Conservation (phyloP, 257 asterid species). For the Prunella vulgaris region DNA sequence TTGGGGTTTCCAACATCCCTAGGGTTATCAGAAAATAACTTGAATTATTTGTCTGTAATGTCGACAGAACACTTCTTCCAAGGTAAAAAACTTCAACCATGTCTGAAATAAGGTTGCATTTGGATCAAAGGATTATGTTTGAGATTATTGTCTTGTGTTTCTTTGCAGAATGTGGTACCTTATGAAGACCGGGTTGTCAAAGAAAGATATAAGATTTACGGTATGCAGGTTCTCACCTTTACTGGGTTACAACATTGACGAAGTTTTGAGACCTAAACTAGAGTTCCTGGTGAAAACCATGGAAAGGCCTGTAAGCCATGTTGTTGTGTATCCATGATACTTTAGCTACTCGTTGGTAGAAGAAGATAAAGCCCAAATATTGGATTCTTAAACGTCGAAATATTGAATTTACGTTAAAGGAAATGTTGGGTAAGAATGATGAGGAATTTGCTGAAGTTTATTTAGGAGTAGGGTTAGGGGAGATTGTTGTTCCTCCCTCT, state of each 20-base stretch:
- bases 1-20: constrained; percentile 69
- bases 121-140: neutral
- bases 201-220: constrained; percentile 65
- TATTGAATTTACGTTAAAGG: constrained; percentile 53
- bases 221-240: constrained; percentile 76
- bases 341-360: constrained; percentile 95
- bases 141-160: neutral
- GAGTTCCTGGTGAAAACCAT: constrained; percentile 64
- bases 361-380: constrained; percentile 84
- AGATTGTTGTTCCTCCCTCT: constrained; percentile 42
- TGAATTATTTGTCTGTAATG: constrained; percentile 74
- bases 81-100: constrained; percentile 38
- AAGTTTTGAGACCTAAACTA: constrained; percentile 73
- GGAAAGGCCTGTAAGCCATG: constrained; percentile 59
- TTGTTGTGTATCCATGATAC: constrained; percentile 86
- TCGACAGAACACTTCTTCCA: constrained; percentile 70
- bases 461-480: constrained; percentile 35
- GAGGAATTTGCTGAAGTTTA: constrained; percentile 71
- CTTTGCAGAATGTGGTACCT: constrained; percentile 57
- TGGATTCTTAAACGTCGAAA: constrained; percentile 63
- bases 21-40: constrained; percentile 84
- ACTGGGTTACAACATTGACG: constrained; percentile 78
- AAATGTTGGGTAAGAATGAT: constrained; percentile 84
- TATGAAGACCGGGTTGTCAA: constrained; percentile 59
- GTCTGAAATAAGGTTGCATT: neutral